These are phyloP conservation scores for Colletotrichum endophyticum DNA, from an alignment of 2,329 filamentous ascomycete species.

Conservation along the genomic window DNA sequence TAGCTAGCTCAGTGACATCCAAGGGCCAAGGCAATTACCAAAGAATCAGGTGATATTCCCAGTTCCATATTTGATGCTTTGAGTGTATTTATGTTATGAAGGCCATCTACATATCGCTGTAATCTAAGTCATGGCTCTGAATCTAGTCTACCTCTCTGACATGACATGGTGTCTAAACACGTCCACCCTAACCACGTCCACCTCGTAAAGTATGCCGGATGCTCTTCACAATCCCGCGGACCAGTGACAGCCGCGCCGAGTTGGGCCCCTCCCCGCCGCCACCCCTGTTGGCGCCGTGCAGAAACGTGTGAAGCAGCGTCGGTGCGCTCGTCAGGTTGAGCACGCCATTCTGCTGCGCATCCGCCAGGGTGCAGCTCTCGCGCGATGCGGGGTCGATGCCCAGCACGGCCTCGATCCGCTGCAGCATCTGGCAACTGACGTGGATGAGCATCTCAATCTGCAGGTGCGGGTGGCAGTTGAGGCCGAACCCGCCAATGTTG, in stretches of 20 bases:
- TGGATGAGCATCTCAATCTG: not conserved
- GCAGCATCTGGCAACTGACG: not conserved
- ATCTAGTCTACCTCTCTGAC: not conserved
- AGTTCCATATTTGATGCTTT: not conserved
- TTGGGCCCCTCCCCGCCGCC: not conserved
- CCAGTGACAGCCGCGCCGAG: not conserved
- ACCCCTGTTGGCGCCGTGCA: not conserved
- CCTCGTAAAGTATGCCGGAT: not conserved
- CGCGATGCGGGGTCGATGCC: not conserved
- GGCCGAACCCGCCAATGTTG: not conserved
- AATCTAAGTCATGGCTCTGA: not conserved
- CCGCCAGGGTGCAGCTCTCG: not conserved
- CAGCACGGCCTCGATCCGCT: not conserved
- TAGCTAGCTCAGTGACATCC: not conserved
- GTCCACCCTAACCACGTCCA: not conserved
- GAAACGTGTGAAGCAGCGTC: not conserved
- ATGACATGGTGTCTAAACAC: not conserved
- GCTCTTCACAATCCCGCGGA: not conserved
- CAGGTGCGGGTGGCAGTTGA: not conserved
- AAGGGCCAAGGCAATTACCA: not conserved
- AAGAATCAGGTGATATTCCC: not conserved
- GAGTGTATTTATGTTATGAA: not conserved
- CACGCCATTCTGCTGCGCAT: not conserved
- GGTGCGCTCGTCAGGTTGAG: not conserved
- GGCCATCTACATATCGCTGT: not conserved